Percentiles rank a stretch among this genome's conserved stretches.
Evolutionary conservation across 1,139 yeast species (phyloP).

Genomic region (Yamadazyma dushanensis): DNA sequence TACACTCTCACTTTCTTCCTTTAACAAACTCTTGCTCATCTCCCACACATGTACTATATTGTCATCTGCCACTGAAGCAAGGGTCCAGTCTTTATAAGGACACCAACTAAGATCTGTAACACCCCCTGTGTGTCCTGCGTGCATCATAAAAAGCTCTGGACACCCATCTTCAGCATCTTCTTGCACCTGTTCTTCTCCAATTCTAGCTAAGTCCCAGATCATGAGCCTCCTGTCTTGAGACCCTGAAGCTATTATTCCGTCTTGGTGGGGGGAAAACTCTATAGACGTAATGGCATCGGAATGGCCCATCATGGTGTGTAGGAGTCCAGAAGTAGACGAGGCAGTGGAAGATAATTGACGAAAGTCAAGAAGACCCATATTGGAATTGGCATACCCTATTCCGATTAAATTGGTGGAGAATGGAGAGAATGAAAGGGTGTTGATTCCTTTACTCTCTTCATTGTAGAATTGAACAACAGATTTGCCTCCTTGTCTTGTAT

Average conservation of each 20-base stretch:
- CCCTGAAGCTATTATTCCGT: slow-evolving; percentile 72
- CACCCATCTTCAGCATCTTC: slow-evolving; percentile 82
- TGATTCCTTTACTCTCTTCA: slow-evolving; percentile 47
- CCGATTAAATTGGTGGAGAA: slow-evolving; percentile 61
- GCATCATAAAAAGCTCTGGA: slow-evolving; percentile 81
- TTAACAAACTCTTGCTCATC: slow-evolving; percentile 52
- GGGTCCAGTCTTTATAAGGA: slow-evolving; percentile 68
- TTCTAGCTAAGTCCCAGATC: slow-evolving; percentile 69
- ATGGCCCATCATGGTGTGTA: slow-evolving; percentile 80
- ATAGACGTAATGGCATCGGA: slow-evolving; percentile 65
- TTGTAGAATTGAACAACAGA: slow-evolving; percentile 33
- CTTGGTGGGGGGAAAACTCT: slow-evolving; percentile 71
- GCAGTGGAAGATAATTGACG: slow-evolving; percentile 38
- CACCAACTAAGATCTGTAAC: slow-evolving; percentile 74
- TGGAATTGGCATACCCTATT: slow-evolving; percentile 69
- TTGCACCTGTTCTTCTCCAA: slow-evolving; percentile 78
- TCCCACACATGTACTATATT: slow-evolving; percentile 80
- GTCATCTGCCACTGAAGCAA: slow-evolving; percentile 74
- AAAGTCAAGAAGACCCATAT: slow-evolving; percentile 60
- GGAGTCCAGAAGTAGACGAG: slow-evolving; percentile 21
- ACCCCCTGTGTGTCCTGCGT: slow-evolving; percentile 80
- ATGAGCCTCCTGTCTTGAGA: slow-evolving; percentile 71
- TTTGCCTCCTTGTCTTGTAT: slow-evolving; percentile 28
- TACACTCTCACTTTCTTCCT: slow-evolving; percentile 27
- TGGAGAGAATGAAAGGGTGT: slow-evolving; percentile 64